Conservation (phyloP, 306 rosid genomes). For the Lagenaria siceraria region DNA sequence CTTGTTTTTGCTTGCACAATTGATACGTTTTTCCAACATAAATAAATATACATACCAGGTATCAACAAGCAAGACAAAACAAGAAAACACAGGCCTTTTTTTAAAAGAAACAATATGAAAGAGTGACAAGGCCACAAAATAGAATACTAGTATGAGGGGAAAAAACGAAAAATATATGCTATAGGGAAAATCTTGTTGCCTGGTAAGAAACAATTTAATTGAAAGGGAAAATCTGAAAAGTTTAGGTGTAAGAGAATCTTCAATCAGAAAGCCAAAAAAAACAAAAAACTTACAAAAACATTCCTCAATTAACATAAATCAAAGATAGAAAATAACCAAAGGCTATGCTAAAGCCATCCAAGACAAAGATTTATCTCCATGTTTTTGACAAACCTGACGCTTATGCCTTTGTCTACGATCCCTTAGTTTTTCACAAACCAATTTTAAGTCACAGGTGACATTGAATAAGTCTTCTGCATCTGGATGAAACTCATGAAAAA, state of each 20-base stretch:
- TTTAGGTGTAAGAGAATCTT: not conserved
- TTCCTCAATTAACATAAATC: not conserved
- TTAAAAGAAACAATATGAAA: no score
- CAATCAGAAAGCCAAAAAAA: not conserved
- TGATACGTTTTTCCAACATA: not conserved
- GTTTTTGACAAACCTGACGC: constrained; percentile 51
- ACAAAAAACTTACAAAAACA: not conserved
- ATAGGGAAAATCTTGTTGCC: not conserved
- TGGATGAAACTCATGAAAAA: constrained; percentile 92
- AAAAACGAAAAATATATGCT: no score
- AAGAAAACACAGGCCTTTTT: no score
- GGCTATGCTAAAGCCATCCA: not conserved
- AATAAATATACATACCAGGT: no score
- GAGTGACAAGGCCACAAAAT: no score
- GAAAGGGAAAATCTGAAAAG: not conserved
- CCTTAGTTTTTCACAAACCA: constrained; percentile 86
- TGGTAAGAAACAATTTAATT: not conserved
- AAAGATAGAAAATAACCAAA: not conserved
- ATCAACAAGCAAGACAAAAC: no score
- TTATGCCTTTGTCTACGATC: constrained; percentile 75
- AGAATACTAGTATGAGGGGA: no score
- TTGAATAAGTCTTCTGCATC: constrained; percentile 97
- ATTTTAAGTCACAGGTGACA: constrained; percentile 90
- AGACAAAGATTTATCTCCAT: constrained; percentile 1
- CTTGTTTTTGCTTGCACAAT: not conserved